Percentiles rank a stretch among this genome's conserved stretches.
phyloP scores from a whole-genome alignment of 805 yeast genomes.

The Alloascoidea hylecoeti region DNA sequence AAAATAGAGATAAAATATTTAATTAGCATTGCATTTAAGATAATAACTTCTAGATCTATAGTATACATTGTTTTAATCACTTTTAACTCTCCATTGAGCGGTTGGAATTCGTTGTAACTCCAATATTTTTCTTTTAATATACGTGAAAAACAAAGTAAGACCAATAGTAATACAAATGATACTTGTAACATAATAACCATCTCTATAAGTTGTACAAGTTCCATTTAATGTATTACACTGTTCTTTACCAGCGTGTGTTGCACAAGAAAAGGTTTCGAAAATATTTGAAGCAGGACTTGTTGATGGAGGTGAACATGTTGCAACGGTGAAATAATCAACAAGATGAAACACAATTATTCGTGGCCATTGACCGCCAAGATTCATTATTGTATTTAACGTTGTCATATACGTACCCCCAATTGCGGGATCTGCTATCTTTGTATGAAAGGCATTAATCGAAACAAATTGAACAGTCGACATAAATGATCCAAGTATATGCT shows the following conservation, averaged over 20 bases:
- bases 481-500: slow-evolving; percentile 77
- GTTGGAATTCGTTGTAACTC: slow-evolving; percentile 61
- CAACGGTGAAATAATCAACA: slow-evolving; percentile 65
- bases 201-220: slow-evolving; percentile 33
- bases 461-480: slow-evolving; percentile 95
- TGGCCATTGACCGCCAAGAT: slow-evolving; percentile 98
- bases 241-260: slow-evolving; percentile 25
- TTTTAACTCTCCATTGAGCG: slow-evolving; percentile 57
- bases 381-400: slow-evolving; percentile 78
- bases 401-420: slow-evolving; percentile 99
- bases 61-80: too few species aligned
- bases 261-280: slow-evolving; percentile 16
- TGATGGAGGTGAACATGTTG: slow-evolving; percentile 35
- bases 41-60: too few species aligned
- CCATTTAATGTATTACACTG: slow-evolving; percentile 46
- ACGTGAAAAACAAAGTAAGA: slow-evolving; percentile 41
- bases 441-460: slow-evolving; percentile 87
- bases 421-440: slow-evolving; percentile 86
- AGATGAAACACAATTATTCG: slow-evolving; percentile 61
- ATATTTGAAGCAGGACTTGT: slow-evolving; percentile 8
- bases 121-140: slow-evolving; percentile 48
- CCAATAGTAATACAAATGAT: slow-evolving; percentile 60
- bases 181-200: slow-evolving; percentile 81
- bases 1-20: too few species aligned
- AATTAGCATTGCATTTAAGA: too few species aligned